Conservation (phyloP, 2,329 filamentous ascomycete genomes). For the Rutstroemia sp. region DNA sequence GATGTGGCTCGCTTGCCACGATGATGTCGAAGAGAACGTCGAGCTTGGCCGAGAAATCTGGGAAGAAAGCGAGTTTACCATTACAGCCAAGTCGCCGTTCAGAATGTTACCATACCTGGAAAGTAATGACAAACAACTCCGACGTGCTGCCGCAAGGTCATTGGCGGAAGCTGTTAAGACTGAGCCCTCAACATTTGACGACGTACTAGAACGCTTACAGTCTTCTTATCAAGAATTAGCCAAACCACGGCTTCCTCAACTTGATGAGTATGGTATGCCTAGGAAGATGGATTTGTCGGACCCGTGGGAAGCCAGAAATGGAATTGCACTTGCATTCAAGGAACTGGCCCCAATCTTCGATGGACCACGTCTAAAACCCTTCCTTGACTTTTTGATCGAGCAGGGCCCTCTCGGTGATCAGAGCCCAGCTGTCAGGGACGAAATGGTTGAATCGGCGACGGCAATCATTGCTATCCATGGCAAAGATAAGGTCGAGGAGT, state of each 20-base stretch:
- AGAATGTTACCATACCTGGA: conserved; percentile 73
- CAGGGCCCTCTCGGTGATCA: conserved; percentile 81
- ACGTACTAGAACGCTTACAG: conserved; percentile 59
- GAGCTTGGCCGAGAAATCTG: conserved; percentile 83
- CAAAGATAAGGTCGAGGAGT: conserved; percentile 70
- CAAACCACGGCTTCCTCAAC: conserved; percentile 73
- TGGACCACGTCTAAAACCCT: conserved; percentile 61
- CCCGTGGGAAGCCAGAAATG: conserved; percentile 85
- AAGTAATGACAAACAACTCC: conserved; percentile 71
- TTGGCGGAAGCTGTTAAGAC: conserved; percentile 65
- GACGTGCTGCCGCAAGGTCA: conserved; percentile 74
- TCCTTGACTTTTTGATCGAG: conserved; percentile 81
- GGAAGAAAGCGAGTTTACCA: conserved; percentile 81
- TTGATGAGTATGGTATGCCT: conserved; percentile 92
- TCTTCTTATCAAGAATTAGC: conserved; percentile 68
- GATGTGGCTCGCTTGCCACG: conserved; percentile 89
- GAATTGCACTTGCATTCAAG: conserved; percentile 79
- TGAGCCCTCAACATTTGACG: conserved; percentile 51
- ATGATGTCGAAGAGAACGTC: conserved; percentile 80
- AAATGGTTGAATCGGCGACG: conserved; percentile 89
- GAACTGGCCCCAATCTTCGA: conserved; percentile 68
- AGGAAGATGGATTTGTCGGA: conserved; percentile 82
- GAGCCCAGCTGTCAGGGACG: conserved; percentile 66
- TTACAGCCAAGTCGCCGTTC: conserved; percentile 56
- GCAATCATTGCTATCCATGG: conserved; percentile 75